Evolutionary conservation across 1,139 yeast genomes (phyloP), one percentile per base, ranked within the genome.

Genomic region (Scheffersomyces titani): DNA sequence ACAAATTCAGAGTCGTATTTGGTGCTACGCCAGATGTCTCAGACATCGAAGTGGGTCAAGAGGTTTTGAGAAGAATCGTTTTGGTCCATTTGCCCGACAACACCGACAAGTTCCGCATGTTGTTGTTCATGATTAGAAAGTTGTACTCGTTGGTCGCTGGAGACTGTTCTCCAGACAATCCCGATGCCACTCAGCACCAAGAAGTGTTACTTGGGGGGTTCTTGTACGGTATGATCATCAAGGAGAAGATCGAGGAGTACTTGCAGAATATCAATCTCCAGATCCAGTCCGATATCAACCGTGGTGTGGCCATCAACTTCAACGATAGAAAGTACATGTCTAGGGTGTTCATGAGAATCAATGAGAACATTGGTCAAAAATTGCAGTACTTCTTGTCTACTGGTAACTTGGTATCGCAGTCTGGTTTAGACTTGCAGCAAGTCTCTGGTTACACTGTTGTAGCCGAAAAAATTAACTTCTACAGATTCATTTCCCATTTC

Each of bases 101-200:
- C 67, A 74, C 70, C 51, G 98, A 92, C 71, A 94, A 94, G 75
- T 92, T 91, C 74, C 84, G 92, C 68, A 81, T 92, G 88, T 76
- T 94, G 61, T 75, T 93, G 61, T 94, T 93, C 75, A 94, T 94
- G 98, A 88, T 94, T 67, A 87, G 99, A 81, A 96, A 94, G 75
- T 83, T 94, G 59, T 96, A 96, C 72, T 84, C 98, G 0, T 82
- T 96, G 63, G 98, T 94, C 53, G 97, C 97, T 48, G 98, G 98
- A 58, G 98, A 93, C 70, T 93, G 98, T 75, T 81, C 94, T 58
- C 96, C 98, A 22, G 99, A 94, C 73, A 94, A 96, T 77, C 99
- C 99, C 69, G 99, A 94, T 88, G 97, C 98, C 50, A 92, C 98
- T 9, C 99, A 96, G 78, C 98, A 94, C 80, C 99, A 94, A 77